A percentile compares a stretch with the other conserved stretches of the same genome.
Evolutionary conservation across 345 rosid species (phyloP).

Genomic region (Moringa oleifera): DNA sequence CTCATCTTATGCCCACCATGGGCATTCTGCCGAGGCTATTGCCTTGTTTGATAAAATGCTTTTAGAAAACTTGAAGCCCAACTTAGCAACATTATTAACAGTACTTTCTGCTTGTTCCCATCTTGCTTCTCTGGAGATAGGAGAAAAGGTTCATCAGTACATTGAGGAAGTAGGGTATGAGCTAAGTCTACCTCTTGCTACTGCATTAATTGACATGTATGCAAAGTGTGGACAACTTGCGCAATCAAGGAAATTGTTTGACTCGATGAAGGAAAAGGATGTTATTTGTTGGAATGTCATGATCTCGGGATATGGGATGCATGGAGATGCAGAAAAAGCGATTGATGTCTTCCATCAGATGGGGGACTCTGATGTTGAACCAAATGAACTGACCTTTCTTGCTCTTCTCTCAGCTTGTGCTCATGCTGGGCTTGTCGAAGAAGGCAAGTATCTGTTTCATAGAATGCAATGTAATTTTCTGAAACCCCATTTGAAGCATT

Average conservation of each 20-base stretch:
- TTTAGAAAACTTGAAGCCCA: constrained; percentile 36
- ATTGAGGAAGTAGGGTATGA: constrained; percentile 40
- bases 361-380: constrained; percentile 46
- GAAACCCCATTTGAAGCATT: constrained; percentile 61
- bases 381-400: constrained; percentile 55
- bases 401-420: constrained; percentile 63
- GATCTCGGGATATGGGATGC: constrained; percentile 63
- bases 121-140: constrained; percentile 48
- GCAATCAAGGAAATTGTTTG: constrained; percentile 44
- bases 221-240: constrained; percentile 65
- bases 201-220: constrained; percentile 64
- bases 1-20: constrained; percentile 34
- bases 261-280: constrained; percentile 43
- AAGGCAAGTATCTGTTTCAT: constrained; percentile 40
- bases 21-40: constrained; percentile 38
- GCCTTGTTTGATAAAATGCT: constrained; percentile 53
- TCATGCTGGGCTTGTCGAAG: constrained; percentile 56
- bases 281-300: constrained; percentile 60
- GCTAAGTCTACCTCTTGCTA: constrained; percentile 44
- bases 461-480: constrained; percentile 42
- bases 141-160: constrained; percentile 42
- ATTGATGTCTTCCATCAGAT: constrained; percentile 45
- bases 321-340: constrained; percentile 53
- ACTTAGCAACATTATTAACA: constrained; percentile 44
- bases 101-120: constrained; percentile 62